Conservation (phyloP, 371 early-diverging fungal species). For the Mucor saturninus region DNA sequence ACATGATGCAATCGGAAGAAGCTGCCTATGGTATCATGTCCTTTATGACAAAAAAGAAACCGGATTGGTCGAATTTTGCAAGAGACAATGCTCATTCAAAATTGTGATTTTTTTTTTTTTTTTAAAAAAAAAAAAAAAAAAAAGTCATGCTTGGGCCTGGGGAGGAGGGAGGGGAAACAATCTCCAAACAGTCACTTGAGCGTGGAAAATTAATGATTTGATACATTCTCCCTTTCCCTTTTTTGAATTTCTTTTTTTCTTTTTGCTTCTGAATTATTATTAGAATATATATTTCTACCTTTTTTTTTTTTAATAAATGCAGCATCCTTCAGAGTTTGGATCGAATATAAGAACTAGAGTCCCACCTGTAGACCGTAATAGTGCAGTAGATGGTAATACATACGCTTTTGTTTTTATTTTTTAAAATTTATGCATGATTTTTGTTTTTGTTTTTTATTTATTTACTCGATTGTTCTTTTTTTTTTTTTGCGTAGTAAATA, state of each 20-base stretch:
- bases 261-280: not conserved
- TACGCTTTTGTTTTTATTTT: not conserved
- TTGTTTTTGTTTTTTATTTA: not conserved
- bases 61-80: conserved; percentile 62
- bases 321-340: conserved; percentile 18
- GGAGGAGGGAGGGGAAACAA: too few species aligned
- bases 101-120: conserved; percentile 20
- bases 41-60: conserved; percentile 57
- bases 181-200: not conserved
- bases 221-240: not conserved
- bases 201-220: not conserved
- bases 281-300: not conserved
- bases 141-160: not conserved
- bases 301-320: not conserved
- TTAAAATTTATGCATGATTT: conserved; percentile 2
- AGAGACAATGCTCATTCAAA: conserved; percentile 36
- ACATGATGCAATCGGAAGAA: conserved; percentile 72
- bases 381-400: not conserved
- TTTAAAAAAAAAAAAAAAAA: not conserved
- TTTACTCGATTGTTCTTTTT: too few species aligned
- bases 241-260: not conserved
- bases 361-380: not conserved
- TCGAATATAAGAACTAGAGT: not conserved
- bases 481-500: conserved; percentile 52
- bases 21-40: conserved; percentile 70